Base-by-base conservation (phyloP, 108 stramenopile genomes). In the Cyclotella baltica region DNA sequence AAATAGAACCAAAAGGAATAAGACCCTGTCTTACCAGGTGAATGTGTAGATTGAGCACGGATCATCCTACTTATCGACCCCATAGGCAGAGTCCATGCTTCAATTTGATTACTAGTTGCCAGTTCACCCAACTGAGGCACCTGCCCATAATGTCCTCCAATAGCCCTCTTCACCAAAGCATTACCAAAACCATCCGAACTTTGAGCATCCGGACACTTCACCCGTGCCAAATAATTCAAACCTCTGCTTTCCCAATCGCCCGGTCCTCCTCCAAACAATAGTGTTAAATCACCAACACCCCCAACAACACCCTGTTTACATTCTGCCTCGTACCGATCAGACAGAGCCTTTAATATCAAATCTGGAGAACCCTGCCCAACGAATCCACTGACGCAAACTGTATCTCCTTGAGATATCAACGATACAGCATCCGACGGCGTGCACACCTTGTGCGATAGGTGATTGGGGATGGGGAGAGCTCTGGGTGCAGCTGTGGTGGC, bases 51-150 rank as follows among this genome's bases (percentile, higher is more conserved):
- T 35, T 87, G 86, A 20, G 88, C 84, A 16, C 94, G 90, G 63
- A 95, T 84, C 94, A 95, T 93, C 67, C 92, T 75, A 34, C 86
- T 83, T 33, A 95, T 85, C 11, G 85, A 81, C 3, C 94, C 91
- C 87, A 93, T 78, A 0, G 94, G 94, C 4, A 95, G 55, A 27
- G 86, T 88, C 87, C 89, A 93, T 6, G 89, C 92, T 46, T 95
- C 91, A 20, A 91, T 85, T 67, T 88, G 76, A 73, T 92, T 85
- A 4, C 29, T 36, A n/a, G 85, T 62, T 0, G 85, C 91, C 19
- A 92, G 62, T 20, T 87, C 67, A 0, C 87, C 89, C 8, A 95
- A 65, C 67, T 76, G 69, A 18, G 94, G 94, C 29, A 83, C 82
- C 75, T 92, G 92, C 20, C 94, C 92, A 52, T 84, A 95, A 65